Evolutionary conservation across 2,329 filamentous ascomycete species (phyloP).

Genomic region (Macrophomina pseudophaseolina): DNA sequence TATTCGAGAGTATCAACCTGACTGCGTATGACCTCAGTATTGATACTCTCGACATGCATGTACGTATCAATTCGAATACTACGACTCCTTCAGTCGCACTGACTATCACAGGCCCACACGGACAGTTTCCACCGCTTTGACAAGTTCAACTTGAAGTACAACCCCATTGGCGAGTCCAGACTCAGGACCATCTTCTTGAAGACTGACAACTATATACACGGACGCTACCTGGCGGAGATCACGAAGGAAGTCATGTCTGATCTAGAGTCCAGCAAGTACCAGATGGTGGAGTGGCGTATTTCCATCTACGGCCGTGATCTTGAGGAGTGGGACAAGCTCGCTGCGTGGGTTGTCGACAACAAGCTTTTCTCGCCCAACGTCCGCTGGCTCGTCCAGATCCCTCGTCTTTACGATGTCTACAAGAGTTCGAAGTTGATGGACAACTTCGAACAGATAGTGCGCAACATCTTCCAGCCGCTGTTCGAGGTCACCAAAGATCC

Average conservation of each 20-base stretch:
- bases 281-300: conserved; percentile 99
- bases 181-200: conserved; percentile 98
- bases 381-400: conserved; percentile 94
- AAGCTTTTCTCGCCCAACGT: conserved; percentile 98
- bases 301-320: conserved; percentile 92
- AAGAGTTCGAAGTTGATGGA: conserved; percentile 86
- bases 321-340: conserved; percentile 96
- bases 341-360: conserved; percentile 96
- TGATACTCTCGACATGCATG: conserved; percentile 98
- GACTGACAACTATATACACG: conserved; percentile 97
- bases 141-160: conserved; percentile 99
- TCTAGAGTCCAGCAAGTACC: conserved; percentile 97
- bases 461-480: conserved; percentile 89
- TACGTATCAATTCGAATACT: conserved; percentile 53
- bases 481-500: conserved; percentile 95
- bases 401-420: conserved; percentile 93
- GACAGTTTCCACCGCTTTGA: conserved; percentile 99
- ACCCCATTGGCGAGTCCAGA: conserved; percentile 93
- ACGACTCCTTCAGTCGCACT: background rate
- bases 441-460: conserved; percentile 86
- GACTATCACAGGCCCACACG: conserved; percentile 73
- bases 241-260: conserved; percentile 98
- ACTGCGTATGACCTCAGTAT: conserved; percentile 98
- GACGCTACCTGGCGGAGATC: conserved; percentile 94
- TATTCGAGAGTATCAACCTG: conserved; percentile 96